Conservation (phyloP, 345 rosid genomes). For the Citrus australasica region DNA sequence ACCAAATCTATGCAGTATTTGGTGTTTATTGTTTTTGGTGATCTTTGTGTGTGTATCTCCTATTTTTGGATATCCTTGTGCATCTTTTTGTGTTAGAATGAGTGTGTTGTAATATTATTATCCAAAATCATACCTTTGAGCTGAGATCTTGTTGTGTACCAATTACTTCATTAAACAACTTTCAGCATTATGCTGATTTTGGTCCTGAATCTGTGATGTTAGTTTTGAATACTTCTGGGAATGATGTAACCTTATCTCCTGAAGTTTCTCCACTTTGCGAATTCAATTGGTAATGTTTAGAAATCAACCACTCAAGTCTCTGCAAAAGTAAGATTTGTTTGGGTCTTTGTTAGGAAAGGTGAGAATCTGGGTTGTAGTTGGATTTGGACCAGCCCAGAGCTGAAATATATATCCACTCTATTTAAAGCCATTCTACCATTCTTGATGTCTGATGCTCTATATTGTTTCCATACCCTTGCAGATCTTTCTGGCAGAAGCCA, state of each 20-base stretch:
- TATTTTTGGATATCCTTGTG: neutral
- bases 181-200: neutral
- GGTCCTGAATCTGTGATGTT: neutral
- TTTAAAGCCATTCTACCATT: slow-evolving; percentile 15
- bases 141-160: neutral
- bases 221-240: neutral
- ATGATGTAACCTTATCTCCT: neutral
- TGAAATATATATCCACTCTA: slow-evolving; percentile 18
- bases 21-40: neutral
- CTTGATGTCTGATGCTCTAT: slow-evolving; percentile 24
- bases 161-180: neutral
- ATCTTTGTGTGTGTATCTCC: neutral
- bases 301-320: neutral
- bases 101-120: neutral
- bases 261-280: neutral
- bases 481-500: slow-evolving; percentile 28
- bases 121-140: neutral
- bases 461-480: neutral
- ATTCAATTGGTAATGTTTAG: neutral
- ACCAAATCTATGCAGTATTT: neutral
- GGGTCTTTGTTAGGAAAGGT: slow-evolving; percentile 26
- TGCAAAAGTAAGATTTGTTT: slow-evolving; percentile 9
- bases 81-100: neutral
- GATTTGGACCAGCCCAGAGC: slow-evolving; percentile 20
- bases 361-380: slow-evolving; percentile 20